Conservation (phyloP, 441 rosid species). For the Daphne laureola region DNA sequence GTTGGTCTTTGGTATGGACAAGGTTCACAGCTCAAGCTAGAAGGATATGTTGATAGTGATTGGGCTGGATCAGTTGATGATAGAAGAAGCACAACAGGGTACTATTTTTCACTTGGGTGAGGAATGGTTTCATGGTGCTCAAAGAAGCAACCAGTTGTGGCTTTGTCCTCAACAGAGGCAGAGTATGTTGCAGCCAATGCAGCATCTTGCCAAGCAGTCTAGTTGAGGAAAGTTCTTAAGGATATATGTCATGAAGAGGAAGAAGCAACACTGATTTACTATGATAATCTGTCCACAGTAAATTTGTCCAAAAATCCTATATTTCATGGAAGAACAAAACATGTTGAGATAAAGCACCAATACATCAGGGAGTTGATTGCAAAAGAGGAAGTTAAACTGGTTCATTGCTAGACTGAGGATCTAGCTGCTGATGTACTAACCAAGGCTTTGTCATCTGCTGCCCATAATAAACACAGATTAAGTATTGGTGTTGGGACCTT, state of each 20-base stretch:
- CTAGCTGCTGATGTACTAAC: neutral
- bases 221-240: no score
- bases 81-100: neutral
- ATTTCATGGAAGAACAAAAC: neutral
- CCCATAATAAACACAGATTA: no score
- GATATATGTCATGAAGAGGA: no score
- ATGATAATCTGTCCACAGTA: neutral
- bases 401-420: neutral
- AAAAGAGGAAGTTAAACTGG: neutral
- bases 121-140: neutral
- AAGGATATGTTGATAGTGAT: neutral
- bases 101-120: neutral
- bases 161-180: constrained; percentile 2
- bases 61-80: constrained; percentile 4
- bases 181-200: neutral
- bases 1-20: no score
- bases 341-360: neutral
- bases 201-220: no score
- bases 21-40: neutral
- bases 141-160: neutral
- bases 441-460: neutral
- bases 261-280: no score
- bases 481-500: neutral
- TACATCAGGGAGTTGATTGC: neutral
- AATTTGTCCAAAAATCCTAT: neutral